Base-by-base conservation (phyloP, 768 basidiomycete species). In the Tricholoma sp. region DNA sequence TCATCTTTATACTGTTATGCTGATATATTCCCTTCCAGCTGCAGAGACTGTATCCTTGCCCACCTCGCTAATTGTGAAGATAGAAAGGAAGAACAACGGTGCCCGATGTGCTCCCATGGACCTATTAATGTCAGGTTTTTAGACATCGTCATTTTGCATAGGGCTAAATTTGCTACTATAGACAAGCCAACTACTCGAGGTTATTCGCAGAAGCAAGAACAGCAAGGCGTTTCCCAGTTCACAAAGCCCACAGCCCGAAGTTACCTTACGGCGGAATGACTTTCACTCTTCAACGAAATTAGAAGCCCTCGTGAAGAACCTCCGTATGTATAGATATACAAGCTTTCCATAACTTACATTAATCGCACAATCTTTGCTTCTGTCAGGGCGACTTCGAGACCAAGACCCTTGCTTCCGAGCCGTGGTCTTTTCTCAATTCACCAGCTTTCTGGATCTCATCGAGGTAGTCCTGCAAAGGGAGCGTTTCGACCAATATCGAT, bases 231-330 rank as follows among this genome's bases (percentile, higher is more conserved):
- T 43, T 4, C 59, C 62, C 1, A 67, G 56, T 53, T 75, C 78
- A 7, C 76, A 78, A 60, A 54, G 66, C 16, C 66, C 75, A 4
- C 63, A 72, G 35, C 72, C 81, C 11, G 72, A 69, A 14, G 75
- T 93, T 24, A 72, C 81, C 12, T 71, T 95, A 46, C 78, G 89
- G 10, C 83, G 85, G 62, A 93, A 93, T 61, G 84, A 95, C 71
- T 92, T 97, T 71, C 81, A 83, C 37, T 89, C 91, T 4, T 94
- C 91, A 8, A 97, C 95, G 0, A 98, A 98, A 71, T 76, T 98
- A 3, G 83, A 94, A 55, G 94, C 94, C 1, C 73, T 98, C 24
- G 70, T 91, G 8, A 78, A 82, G 57, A 81, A 87, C 66, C 79
- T 98, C 4, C 79, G 91, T 83, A 66, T 54, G 77, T 75, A 5